Conservation (phyloP, 1,284 basidiomycete genomes). For the Rhodotorula sp. region DNA sequence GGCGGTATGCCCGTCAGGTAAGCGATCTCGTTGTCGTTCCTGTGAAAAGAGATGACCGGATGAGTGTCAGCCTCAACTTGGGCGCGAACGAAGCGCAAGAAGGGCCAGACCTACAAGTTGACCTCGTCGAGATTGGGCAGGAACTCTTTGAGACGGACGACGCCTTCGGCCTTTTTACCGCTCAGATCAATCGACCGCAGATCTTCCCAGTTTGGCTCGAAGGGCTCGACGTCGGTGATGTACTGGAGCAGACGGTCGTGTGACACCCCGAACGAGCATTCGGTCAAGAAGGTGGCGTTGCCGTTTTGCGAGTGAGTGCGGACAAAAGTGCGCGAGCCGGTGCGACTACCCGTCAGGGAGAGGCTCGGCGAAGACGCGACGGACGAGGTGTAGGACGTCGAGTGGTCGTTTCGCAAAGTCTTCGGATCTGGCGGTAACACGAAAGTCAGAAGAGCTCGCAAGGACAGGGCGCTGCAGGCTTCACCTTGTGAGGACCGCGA, state of each 20-base stretch:
- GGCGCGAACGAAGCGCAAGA: background rate
- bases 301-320: conserved; percentile 31
- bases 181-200: conserved; percentile 75
- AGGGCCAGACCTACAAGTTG: conserved; percentile 63
- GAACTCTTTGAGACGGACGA: conserved; percentile 90
- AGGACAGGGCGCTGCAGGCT: too few species aligned
- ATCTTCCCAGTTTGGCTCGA: conserved; percentile 90
- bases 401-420: too few species aligned
- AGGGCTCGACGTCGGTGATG: conserved; percentile 93
- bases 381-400: background rate
- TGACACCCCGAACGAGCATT: conserved; percentile 90
- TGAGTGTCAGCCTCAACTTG: background rate
- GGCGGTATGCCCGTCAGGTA: conserved; percentile 84
- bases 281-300: conserved; percentile 79
- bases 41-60: conserved; percentile 6
- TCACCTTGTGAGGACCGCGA: too few species aligned
- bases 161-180: conserved; percentile 76
- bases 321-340: conserved; percentile 39
- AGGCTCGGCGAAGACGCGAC: too few species aligned
- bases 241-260: conserved; percentile 86
- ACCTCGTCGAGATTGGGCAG: conserved; percentile 79
- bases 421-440: too few species aligned
- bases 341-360: background rate
- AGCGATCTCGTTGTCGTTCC: conserved; percentile 74
- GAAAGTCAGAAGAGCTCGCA: too few species aligned